phyloP scores from a whole-genome alignment of 805 yeast species.

The Naumovozyma baii region DNA sequence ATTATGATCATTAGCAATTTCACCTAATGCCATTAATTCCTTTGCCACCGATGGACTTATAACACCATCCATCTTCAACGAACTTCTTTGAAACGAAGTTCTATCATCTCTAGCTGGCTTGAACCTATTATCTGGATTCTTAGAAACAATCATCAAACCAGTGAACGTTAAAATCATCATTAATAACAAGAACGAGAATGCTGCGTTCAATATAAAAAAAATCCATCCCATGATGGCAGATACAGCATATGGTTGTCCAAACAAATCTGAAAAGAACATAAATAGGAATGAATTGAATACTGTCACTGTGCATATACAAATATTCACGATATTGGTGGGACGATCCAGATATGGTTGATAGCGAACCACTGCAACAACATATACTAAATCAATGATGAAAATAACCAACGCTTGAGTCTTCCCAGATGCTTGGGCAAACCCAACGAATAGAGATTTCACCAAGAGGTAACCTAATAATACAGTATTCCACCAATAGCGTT shows the following conservation, averaged over 20 bases:
- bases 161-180: slow-evolving; percentile 60
- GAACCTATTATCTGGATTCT: slow-evolving; percentile 82
- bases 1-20: slow-evolving; percentile 74
- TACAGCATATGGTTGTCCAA: slow-evolving; percentile 71
- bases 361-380: slow-evolving; percentile 52
- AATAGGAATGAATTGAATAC: slow-evolving; percentile 76
- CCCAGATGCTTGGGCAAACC: slow-evolving; percentile 72
- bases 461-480: slow-evolving; percentile 53
- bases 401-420: slow-evolving; percentile 70
- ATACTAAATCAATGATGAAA: slow-evolving; percentile 66
- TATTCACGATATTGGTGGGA: slow-evolving; percentile 70
- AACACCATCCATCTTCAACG: slow-evolving; percentile 20
- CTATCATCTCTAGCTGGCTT: slow-evolving; percentile 88
- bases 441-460: slow-evolving; percentile 62
- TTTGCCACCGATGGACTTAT: slow-evolving; percentile 30
- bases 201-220: slow-evolving; percentile 82
- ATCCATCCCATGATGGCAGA: slow-evolving; percentile 86
- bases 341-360: slow-evolving; percentile 71
- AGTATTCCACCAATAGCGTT: slow-evolving; percentile 73
- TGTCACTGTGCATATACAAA: slow-evolving; percentile 60
- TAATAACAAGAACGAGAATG: slow-evolving; percentile 67
- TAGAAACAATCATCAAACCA: slow-evolving; percentile 53
- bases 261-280: slow-evolving; percentile 75
- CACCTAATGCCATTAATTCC: slow-evolving; percentile 65
- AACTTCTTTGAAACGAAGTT: slow-evolving; percentile 65